Conservation (phyloP, 345 rosid genomes). For the Corymbia maculata region DNA sequence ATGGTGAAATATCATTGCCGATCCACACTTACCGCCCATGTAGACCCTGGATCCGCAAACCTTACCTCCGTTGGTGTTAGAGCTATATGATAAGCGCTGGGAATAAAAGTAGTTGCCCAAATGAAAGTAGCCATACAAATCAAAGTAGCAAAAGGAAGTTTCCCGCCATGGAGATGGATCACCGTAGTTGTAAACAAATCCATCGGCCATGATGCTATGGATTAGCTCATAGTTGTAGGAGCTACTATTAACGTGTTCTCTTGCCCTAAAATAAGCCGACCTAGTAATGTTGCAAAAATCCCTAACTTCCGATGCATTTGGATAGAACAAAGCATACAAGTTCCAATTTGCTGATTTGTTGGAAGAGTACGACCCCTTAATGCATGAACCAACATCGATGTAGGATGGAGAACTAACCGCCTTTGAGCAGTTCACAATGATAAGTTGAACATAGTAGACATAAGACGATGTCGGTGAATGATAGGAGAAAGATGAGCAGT, state of each 20-base stretch:
- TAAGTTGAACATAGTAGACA: no score
- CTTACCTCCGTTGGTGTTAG: accelerated
- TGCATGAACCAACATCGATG: neutral
- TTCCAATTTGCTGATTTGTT: neutral
- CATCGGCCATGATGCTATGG: neutral
- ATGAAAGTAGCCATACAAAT: neutral
- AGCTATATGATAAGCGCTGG: neutral
- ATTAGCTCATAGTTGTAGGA: neutral
- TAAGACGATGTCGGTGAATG: no score
- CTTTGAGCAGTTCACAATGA: neutral
- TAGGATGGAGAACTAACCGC: neutral
- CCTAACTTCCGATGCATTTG: neutral
- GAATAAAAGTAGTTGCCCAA: neutral
- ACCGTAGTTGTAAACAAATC: neutral
- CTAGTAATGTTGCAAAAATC: neutral
- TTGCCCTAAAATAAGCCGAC: neutral
- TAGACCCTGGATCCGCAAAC: neutral
- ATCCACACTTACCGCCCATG: neutral
- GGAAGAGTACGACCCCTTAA: neutral
- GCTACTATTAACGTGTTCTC: neutral
- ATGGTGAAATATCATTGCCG: neutral
- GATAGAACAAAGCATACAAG: neutral
- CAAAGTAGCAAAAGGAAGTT: neutral
- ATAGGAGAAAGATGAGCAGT: neutral
- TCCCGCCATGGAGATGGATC: accelerated